Conservation (phyloP, 2,329 filamentous ascomycete species). For the Fusarium sp. region DNA sequence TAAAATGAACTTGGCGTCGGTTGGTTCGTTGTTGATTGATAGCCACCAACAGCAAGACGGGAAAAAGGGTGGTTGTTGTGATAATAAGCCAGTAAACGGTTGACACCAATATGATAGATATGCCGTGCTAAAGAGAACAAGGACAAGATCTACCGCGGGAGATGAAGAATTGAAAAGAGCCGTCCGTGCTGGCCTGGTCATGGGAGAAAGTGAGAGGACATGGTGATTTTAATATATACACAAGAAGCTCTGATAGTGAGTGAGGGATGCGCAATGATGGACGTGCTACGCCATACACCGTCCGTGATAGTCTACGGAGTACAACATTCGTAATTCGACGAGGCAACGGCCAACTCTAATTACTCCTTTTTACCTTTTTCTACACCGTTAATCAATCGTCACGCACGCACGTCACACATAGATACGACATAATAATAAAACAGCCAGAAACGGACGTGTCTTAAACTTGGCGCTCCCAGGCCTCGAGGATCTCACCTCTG, state of each 20-base stretch:
- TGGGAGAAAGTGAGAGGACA: not conserved
- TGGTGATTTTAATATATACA: not conserved
- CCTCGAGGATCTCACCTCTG: not conserved
- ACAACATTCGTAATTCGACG: not conserved
- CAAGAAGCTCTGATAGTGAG: not conserved
- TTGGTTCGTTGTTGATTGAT: slow-evolving; percentile 2
- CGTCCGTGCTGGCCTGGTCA: not conserved
- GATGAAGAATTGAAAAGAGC: not conserved
- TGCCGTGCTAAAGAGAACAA: not conserved
- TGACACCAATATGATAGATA: not conserved
- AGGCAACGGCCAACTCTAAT: slow-evolving; percentile 19
- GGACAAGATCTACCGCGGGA: not conserved
- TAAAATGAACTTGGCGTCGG: not conserved
- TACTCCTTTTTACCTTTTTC: not conserved
- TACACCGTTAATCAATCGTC: not conserved
- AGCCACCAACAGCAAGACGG: not conserved
- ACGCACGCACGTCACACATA: not conserved
- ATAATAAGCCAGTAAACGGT: not conserved
- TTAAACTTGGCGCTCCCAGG: not conserved
- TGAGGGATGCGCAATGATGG: not conserved
- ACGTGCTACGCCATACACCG: slow-evolving; percentile 2
- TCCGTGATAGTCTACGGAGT: not conserved
- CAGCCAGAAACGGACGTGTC: slow-evolving; percentile 15
- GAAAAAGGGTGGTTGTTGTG: not conserved
- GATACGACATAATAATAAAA: not conserved